Evolutionary conservation across 202 grass and related monocot species (phyloP).

Genomic region (Musa balbisiana): DNA sequence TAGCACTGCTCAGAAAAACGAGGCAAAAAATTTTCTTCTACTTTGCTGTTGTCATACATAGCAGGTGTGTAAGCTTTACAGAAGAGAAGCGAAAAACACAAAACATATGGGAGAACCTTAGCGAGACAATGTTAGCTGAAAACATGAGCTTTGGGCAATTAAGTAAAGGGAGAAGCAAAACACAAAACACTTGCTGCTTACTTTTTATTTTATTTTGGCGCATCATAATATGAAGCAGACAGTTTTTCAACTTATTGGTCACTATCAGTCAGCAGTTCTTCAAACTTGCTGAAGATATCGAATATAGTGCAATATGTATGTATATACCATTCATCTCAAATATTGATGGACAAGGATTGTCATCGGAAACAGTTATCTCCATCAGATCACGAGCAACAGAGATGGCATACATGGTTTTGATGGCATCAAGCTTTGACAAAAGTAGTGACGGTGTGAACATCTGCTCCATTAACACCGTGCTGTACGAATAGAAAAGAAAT

Average conservation of each 20-base stretch:
- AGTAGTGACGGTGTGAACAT: constrained; percentile 64
- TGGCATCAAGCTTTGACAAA: constrained; percentile 70
- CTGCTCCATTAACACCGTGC: constrained; percentile 87
- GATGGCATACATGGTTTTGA: constrained; percentile 51
- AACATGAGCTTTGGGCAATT: too few relatives aligned
- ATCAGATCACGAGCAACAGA: constrained; percentile 85
- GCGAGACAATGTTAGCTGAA: too few relatives aligned
- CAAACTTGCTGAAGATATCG: neutral
- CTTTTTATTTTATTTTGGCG: neutral
- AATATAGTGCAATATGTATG: neutral
- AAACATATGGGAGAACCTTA: too few relatives aligned
- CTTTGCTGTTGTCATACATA: too few relatives aligned
- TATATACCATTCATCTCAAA: constrained; percentile 68
- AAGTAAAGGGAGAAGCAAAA: neutral
- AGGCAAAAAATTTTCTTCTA: too few relatives aligned
- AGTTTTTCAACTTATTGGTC: neutral
- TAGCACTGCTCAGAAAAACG: too few relatives aligned
- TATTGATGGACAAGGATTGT: constrained; percentile 44
- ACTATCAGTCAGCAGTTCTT: neutral
- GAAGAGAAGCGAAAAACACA: too few relatives aligned
- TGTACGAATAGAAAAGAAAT: constrained; percentile 31
- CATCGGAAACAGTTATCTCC: constrained; percentile 80
- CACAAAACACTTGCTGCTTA: neutral
- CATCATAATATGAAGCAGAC: neutral
- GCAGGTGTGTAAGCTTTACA: too few relatives aligned